phyloP scores from a whole-genome alignment of 164 flowering plant genomes.

The Berberis vulgaris region DNA sequence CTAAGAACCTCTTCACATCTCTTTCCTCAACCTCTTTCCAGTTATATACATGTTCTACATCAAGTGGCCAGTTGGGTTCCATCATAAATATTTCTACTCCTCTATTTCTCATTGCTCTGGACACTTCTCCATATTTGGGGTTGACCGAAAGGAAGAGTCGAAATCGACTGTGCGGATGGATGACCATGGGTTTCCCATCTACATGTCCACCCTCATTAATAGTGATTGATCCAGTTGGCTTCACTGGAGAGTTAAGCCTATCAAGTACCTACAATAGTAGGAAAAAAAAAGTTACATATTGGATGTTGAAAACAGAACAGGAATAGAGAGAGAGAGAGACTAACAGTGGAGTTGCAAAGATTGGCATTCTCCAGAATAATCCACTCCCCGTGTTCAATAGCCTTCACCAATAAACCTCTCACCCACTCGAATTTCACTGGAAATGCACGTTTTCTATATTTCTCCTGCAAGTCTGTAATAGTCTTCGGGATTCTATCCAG shows the following conservation, averaged over 20 bases:
- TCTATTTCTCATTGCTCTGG: conserved; percentile 97
- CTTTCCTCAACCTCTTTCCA: conserved; percentile 31
- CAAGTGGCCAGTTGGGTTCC: conserved; percentile 56
- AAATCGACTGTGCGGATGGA: conserved; percentile 76
- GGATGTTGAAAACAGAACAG: not conserved
- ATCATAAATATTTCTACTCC: conserved; percentile 87
- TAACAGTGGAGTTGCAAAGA: conserved; percentile 92
- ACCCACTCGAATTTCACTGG: conserved; percentile 95
- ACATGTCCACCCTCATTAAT: conserved; percentile 87
- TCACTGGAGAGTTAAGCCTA: conserved; percentile 92
- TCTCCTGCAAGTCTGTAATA: conserved; percentile 44
- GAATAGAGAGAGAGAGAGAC: conserved; percentile 1
- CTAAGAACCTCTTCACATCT: conserved; percentile 64
- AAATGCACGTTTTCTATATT: conserved; percentile 21
- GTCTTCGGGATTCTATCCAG: conserved; percentile 30
- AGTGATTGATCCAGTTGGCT: conserved; percentile 72
- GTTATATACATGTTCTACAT: conserved; percentile 14
- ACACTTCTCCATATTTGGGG: conserved; percentile 81
- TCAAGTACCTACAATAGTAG: conserved; percentile 67
- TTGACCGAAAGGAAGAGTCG: conserved; percentile 88
- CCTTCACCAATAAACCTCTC: conserved; percentile 66
- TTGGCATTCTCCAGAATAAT: conserved; percentile 92
- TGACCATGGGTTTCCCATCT: conserved; percentile 72
- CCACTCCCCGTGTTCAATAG: conserved; percentile 95
- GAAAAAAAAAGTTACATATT: not conserved